Conservation (phyloP, 1,284 basidiomycete species). For the Ceratobasidium sp. region DNA sequence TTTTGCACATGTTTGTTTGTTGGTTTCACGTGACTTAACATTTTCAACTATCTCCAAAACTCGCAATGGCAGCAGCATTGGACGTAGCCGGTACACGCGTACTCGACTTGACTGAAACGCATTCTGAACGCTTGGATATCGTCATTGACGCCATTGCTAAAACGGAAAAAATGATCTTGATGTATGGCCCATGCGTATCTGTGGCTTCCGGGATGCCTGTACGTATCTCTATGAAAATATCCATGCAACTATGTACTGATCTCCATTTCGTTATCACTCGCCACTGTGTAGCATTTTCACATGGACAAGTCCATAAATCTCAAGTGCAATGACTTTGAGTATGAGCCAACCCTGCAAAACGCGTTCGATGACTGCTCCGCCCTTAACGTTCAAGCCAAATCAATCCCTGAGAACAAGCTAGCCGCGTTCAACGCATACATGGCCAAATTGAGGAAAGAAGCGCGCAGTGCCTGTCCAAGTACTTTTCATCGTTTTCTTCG, state of each 20-base stretch:
- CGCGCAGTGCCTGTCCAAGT: neutral
- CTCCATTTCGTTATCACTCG: too few relatives aligned
- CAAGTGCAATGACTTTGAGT: neutral
- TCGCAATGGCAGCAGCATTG: too few relatives aligned
- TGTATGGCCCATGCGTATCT: constrained; percentile 1
- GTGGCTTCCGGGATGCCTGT: neutral
- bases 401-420: neutral
- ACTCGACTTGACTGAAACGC: too few relatives aligned
- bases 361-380: neutral
- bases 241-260: too few relatives aligned
- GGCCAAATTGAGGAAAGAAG: neutral
- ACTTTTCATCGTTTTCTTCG: neutral
- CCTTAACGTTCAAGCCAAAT: neutral
- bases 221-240: neutral
- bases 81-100: too few relatives aligned
- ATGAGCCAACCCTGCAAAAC: neutral
- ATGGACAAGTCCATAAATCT: neutral
- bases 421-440: neutral
- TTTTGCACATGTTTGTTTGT: too few relatives aligned
- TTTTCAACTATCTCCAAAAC: too few relatives aligned
- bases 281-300: too few relatives aligned
- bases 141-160: neutral
- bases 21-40: too few relatives aligned
- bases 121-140: too few relatives aligned
- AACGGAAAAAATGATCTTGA: neutral